Conservation (phyloP, 2,329 filamentous ascomycete genomes). For the Botrytis hyacinthi region DNA sequence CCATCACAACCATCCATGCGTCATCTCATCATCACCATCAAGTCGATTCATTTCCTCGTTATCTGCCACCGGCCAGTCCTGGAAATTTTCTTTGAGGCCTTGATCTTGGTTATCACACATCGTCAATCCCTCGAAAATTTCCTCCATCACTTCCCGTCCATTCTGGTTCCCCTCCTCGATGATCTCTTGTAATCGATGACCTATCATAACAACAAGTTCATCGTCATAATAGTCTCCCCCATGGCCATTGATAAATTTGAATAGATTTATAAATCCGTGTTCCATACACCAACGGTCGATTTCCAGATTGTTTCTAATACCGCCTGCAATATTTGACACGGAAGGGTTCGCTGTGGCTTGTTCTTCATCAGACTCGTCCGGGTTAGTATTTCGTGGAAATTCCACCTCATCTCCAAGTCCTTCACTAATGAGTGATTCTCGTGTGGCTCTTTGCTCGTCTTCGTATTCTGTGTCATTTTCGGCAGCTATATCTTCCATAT, state of each 20-base stretch:
- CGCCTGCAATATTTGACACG: conserved; percentile 42
- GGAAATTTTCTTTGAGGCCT: not conserved
- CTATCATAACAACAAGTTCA: not conserved
- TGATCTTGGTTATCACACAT: not conserved
- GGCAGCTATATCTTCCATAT: no score
- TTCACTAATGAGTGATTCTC: not conserved
- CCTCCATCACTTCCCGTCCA: not conserved
- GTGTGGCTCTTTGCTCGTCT: not conserved
- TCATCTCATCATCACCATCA: not conserved
- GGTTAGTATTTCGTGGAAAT: not conserved
- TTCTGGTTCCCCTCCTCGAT: not conserved
- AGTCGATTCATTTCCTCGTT: not conserved
- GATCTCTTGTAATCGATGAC: not conserved
- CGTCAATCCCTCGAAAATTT: not conserved
- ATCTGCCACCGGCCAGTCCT: no score
- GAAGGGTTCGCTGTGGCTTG: conserved; percentile 41
- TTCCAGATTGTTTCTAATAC: not conserved
- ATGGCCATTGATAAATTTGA: not conserved
- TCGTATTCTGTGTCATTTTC: not conserved
- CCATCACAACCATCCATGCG: not conserved
- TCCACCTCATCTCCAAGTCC: not conserved
- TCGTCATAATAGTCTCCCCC: not conserved
- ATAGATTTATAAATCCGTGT: not conserved
- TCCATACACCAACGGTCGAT: not conserved
- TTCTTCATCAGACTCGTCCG: conserved; percentile 39